Percentiles rank a stretch among this genome's conserved stretches.
Conservation (phyloP, 2,329 filamentous ascomycete genomes). For the Aspergillus texensis region DNA sequence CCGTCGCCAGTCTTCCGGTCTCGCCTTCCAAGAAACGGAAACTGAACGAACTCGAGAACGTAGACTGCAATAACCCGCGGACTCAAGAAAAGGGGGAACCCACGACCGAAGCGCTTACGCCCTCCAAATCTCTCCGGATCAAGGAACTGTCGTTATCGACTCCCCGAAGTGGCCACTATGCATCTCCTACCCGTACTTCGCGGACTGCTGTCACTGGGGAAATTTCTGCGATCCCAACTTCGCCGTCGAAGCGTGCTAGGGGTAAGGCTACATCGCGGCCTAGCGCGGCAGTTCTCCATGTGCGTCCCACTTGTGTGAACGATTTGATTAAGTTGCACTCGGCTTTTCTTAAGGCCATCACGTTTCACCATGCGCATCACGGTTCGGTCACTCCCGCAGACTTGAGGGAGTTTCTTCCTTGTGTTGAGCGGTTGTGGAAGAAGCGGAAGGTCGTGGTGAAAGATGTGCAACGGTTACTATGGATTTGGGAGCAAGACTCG, state of each 20-base stretch:
- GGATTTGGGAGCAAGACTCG: constrained; percentile 56
- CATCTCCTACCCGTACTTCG: constrained; percentile 17
- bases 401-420: constrained; percentile 61
- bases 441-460: constrained; percentile 67
- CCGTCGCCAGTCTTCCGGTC: constrained; percentile 27
- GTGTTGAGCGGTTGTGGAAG: constrained; percentile 70
- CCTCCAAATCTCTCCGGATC: constrained; percentile 39
- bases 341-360: constrained; percentile 69
- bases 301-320: constrained; percentile 31
- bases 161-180: constrained; percentile 34
- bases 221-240: constrained; percentile 17
- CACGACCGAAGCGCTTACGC: constrained; percentile 26
- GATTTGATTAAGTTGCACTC: constrained; percentile 67
- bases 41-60: constrained; percentile 36
- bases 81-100: constrained; percentile 9
- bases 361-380: constrained; percentile 71
- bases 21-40: constrained; percentile 47
- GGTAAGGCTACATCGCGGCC: constrained; percentile 9
- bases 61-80: constrained; percentile 29
- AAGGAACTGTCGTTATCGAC: constrained; percentile 36
- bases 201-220: not conserved
- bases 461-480: constrained; percentile 69
- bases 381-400: constrained; percentile 65
- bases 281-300: constrained; percentile 25
- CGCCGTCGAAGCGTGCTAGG: constrained; percentile 30